These are phyloP conservation scores for Lactarius akahatsu DNA, from an alignment of 768 basidiomycete genomes.

Conservation along the genomic window DNA sequence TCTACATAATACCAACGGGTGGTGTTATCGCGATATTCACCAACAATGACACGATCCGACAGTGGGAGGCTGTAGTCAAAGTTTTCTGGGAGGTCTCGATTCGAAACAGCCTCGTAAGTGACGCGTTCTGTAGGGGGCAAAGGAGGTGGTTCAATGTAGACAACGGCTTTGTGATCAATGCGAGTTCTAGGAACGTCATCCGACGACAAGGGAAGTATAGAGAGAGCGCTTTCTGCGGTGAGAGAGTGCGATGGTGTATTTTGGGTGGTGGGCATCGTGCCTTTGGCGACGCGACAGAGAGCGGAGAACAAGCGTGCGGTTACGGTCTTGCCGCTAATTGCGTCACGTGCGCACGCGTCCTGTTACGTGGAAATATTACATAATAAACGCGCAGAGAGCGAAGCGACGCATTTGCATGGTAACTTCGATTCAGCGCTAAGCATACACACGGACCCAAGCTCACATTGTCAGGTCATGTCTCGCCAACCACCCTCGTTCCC, in stretches of 20 bases:
- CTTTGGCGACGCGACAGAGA: neutral
- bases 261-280: constrained; percentile 7
- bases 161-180: neutral
- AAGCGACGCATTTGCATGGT: neutral
- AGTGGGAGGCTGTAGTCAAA: constrained; percentile 21
- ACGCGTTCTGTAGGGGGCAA: constrained; percentile 15
- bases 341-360: neutral
- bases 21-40: constrained; percentile 24
- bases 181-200: neutral
- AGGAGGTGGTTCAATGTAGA: constrained; percentile 16
- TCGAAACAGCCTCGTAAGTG: constrained; percentile 19
- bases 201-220: neutral
- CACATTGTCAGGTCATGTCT: constrained; percentile 14
- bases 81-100: constrained; percentile 24
- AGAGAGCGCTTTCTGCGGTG: neutral
- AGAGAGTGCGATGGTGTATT: neutral
- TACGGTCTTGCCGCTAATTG: neutral
- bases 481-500: constrained; percentile 23
- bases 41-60: constrained; percentile 19
- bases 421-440: neutral
- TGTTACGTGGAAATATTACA: neutral
- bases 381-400: neutral
- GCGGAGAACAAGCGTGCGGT: neutral
- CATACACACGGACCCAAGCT: neutral
- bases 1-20: constrained; percentile 28